A percentile compares a stretch with the other conserved stretches of the same genome.
These are phyloP conservation scores for Linum usitatissimum DNA, from an alignment of 345 rosid genomes.

Conservation along the genomic window DNA sequence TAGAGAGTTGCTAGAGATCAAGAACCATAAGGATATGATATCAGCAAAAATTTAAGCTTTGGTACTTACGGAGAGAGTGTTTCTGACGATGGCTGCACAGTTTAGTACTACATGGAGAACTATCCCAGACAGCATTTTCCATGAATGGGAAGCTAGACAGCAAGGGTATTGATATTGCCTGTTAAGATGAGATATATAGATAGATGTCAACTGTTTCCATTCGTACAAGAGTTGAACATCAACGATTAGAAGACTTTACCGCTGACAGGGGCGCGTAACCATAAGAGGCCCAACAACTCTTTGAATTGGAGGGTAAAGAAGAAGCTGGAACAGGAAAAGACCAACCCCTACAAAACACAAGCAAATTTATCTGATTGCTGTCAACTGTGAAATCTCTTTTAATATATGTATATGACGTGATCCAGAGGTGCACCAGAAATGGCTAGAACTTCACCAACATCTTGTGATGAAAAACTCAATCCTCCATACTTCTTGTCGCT, in stretches of 20 bases:
- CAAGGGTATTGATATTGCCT: slow-evolving; percentile 44
- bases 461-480: slow-evolving; percentile 51
- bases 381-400: background rate
- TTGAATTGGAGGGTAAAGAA: slow-evolving; percentile 36
- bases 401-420: background rate
- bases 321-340: slow-evolving; percentile 43
- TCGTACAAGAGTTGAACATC: background rate
- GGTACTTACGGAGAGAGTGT: slow-evolving; percentile 38
- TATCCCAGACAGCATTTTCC: slow-evolving; percentile 38
- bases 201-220: background rate
- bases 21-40: too few relatives aligned
- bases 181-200: slow-evolving; percentile 6
- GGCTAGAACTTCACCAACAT: slow-evolving; percentile 54
- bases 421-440: slow-evolving; percentile 31
- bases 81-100: slow-evolving; percentile 34
- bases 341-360: slow-evolving; percentile 28
- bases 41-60: too few relatives aligned
- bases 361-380: background rate
- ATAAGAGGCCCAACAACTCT: slow-evolving; percentile 33
- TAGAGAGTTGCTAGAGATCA: too few relatives aligned
- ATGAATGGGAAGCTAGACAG: slow-evolving; percentile 37
- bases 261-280: slow-evolving; percentile 35
- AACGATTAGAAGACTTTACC: slow-evolving; percentile 16
- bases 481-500: slow-evolving; percentile 53
- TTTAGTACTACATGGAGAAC: slow-evolving; percentile 31